Percentiles rank a stretch among this genome's conserved stretches.
Conservation (phyloP, 2,329 filamentous ascomycete genomes). For the Botryotinia narcissicola region DNA sequence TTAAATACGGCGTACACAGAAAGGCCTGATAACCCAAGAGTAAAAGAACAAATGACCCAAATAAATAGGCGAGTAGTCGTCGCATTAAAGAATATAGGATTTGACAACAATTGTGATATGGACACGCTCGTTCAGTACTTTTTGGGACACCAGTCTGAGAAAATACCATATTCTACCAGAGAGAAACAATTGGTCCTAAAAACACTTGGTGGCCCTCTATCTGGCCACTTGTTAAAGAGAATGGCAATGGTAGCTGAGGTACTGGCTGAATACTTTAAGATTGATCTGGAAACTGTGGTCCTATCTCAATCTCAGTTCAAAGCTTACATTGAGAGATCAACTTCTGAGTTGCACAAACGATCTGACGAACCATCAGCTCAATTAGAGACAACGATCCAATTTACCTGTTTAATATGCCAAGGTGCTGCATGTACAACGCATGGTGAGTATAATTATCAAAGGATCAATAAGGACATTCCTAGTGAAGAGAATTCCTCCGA, state of each 20-base stretch:
- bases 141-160: slow-evolving; percentile 15
- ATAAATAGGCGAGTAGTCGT: slow-evolving; percentile 25
- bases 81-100: slow-evolving; percentile 27
- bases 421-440: slow-evolving; percentile 37
- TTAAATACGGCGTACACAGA: slow-evolving; percentile 26
- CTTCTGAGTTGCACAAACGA: slow-evolving; percentile 1
- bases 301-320: slow-evolving; percentile 28
- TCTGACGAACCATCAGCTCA: background rate
- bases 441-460: slow-evolving; percentile 29
- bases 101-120: slow-evolving; percentile 21
- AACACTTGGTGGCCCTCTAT: slow-evolving; percentile 20
- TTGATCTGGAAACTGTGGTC: slow-evolving; percentile 27
- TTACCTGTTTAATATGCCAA: slow-evolving; percentile 35
- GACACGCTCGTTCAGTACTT: slow-evolving; percentile 28
- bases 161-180: slow-evolving; percentile 17
- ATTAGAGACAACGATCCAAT: slow-evolving; percentile 30
- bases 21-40: slow-evolving; percentile 21
- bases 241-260: slow-evolving; percentile 24
- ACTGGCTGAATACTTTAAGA: slow-evolving; percentile 26
- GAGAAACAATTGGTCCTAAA: slow-evolving; percentile 24
- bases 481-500: slow-evolving; percentile 22
- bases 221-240: background rate
- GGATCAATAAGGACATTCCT: slow-evolving; percentile 17
- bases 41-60: slow-evolving; percentile 24
- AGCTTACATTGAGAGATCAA: slow-evolving; percentile 28